Evolutionary conservation across 2,329 filamentous ascomycete genomes (phyloP), one percentile per base, ranked within the genome.

Genomic region (Phialophora macrospora): DNA sequence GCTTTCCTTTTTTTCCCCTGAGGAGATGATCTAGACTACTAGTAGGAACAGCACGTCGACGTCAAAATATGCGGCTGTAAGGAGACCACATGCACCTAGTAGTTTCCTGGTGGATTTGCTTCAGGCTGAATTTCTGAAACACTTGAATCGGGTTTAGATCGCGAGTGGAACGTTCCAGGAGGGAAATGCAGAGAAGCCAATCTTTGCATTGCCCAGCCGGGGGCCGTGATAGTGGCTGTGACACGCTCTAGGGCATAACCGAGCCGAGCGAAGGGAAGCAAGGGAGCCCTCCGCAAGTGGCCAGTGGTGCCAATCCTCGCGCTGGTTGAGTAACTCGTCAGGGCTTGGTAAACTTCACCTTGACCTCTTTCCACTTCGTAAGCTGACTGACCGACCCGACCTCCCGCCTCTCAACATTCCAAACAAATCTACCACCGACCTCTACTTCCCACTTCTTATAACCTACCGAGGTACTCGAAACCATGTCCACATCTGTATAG

Each of bases 361-460:
- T 44, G 17, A 44, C 38, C 24, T 24, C 24, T 41, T 41, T 20
- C 20, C 38, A 28, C 26, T 20, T 28, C 34, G 38, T 46, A 44
- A 55, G 60, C 60, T 62, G 34, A 62, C 58, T 24, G 46, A 59
- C 56, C 28, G 38, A 44, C 56, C 49, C 49, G 30, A 55, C 38
- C 52, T 62, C 51, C 38, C 60, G n/a, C 49, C 59, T 38, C 20
- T 44, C 17, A 30, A 55, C 51, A 55, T 22, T 32, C 48, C 60
- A 32, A 14, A 26, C 34, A 30, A 17, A 55, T 22, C 59, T 28
- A 48, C 24, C 54, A 34, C 24, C 48, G 22, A 26, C 48, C 20
- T 52, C 20, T 11, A 22, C 3, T 3, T 28, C 9, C 48, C 30
- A 8, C 38, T 44, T 44, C 38, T 44, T n/a, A 52, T 12, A 12